Conservation (phyloP, 306 rosid species). For the Comarum palustre region DNA sequence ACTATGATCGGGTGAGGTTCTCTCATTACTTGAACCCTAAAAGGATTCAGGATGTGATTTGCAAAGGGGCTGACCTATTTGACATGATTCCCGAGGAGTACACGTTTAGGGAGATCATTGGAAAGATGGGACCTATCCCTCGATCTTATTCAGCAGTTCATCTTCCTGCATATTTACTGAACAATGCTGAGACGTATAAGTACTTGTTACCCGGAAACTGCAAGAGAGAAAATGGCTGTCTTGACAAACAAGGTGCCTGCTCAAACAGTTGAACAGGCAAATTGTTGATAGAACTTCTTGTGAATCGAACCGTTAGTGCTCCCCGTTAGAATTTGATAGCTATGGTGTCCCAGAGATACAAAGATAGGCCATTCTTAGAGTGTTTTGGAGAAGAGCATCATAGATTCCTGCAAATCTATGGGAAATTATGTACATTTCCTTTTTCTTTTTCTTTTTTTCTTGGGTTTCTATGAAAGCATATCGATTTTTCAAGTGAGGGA, state of each 20-base stretch:
- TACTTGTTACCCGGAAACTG: conserved; percentile 79
- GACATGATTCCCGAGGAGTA: conserved; percentile 91
- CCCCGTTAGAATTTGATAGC: conserved; percentile 29
- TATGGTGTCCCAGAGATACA: conserved; percentile 19
- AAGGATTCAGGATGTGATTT: conserved; percentile 69
- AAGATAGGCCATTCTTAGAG: conserved; percentile 34
- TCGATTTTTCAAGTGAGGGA: conserved; percentile 32
- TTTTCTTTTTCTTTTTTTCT: not conserved
- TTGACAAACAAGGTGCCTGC: conserved; percentile 14
- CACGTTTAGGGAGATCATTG: conserved; percentile 75
- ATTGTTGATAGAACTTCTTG: conserved; percentile 5
- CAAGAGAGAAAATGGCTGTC: conserved; percentile 65
- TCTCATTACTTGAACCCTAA: conserved; percentile 59
- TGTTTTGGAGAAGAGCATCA: conserved; percentile 26
- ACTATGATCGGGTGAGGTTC: conserved; percentile 63
- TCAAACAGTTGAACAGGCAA: conserved; percentile 14
- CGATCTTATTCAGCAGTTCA: conserved; percentile 76
- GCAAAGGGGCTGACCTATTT: conserved; percentile 68
- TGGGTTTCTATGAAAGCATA: conserved; percentile 30
- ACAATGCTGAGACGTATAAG: conserved; percentile 58
- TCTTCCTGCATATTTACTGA: conserved; percentile 66
- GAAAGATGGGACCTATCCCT: conserved; percentile 81
- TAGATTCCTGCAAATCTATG: conserved; percentile 26
- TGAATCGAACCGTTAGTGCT: conserved; percentile 23
- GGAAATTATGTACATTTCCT: conserved; percentile 27